Conservation (phyloP, 2,329 filamentous ascomycete species). For the Beauveria sp. region DNA sequence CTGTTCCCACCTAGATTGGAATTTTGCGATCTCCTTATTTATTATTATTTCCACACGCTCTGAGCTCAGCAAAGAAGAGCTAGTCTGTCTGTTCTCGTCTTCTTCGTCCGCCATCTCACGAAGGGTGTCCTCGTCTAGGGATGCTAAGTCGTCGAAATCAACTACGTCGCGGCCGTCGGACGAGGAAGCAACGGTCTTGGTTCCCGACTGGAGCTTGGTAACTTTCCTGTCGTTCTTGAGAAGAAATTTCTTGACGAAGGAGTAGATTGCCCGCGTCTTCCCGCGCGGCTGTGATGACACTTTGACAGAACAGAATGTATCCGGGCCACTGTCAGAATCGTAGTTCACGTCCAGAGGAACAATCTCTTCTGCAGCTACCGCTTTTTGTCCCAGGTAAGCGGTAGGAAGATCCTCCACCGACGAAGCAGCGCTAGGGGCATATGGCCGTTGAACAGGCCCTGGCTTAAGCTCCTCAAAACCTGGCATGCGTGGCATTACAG, state of each 20-base stretch:
- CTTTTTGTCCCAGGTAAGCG: slow-evolving; percentile 30
- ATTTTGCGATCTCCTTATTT: slow-evolving; percentile 41
- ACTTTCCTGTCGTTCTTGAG: slow-evolving; percentile 18
- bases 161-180: slow-evolving; percentile 33
- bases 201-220: slow-evolving; percentile 4
- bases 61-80: neutral
- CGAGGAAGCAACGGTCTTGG: slow-evolving; percentile 5
- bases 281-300: slow-evolving; percentile 29
- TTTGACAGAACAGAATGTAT: neutral
- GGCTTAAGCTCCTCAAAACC: slow-evolving; percentile 1
- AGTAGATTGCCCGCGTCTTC: slow-evolving; percentile 35
- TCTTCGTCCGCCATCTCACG: slow-evolving; percentile 54
- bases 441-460: neutral
- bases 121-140: slow-evolving; percentile 48
- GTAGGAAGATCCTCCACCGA: slow-evolving; percentile 12
- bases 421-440: neutral
- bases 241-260: slow-evolving; percentile 33
- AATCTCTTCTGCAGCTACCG: slow-evolving; percentile 19
- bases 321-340: neutral
- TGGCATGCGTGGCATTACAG: slow-evolving; percentile 7
- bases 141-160: slow-evolving; percentile 29
- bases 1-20: slow-evolving; percentile 49
- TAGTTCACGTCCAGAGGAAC: neutral
- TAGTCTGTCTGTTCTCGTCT: slow-evolving; percentile 22
- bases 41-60: slow-evolving; percentile 42